Percentiles rank a stretch among this genome's conserved stretches.
Evolutionary conservation across 1,284 basidiomycete genomes (phyloP).

Genomic region (Bjerkandera adusta): DNA sequence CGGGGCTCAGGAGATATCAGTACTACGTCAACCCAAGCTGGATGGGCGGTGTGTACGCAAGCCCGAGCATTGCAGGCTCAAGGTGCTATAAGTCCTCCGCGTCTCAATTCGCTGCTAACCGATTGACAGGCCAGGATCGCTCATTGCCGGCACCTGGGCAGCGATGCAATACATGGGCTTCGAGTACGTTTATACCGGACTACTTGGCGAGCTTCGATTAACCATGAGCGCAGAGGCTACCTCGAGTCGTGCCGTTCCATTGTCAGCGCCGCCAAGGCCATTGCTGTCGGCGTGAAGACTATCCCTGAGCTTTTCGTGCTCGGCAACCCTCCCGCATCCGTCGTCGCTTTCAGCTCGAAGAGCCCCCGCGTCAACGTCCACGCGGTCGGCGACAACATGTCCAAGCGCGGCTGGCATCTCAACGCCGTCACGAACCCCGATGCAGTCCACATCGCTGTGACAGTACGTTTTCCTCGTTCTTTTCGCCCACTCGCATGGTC

Average conservation of each 20-base stretch:
- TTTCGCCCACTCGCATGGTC: no score
- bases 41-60: conserved; percentile 80
- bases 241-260: conserved; percentile 85
- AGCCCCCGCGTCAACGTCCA: conserved; percentile 65
- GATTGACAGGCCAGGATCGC: conserved; percentile 74
- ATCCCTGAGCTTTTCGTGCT: conserved; percentile 76
- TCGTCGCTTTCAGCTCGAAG: conserved; percentile 84
- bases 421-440: conserved; percentile 81
- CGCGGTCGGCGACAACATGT: conserved; percentile 90
- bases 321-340: conserved; percentile 87
- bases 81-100: no score
- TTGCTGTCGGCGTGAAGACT: conserved; percentile 61
- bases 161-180: conserved; percentile 92
- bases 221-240: conserved; percentile 79
- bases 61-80: conserved; percentile 86
- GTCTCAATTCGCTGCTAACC: conserved; percentile 20
- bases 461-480: conserved; percentile 61
- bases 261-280: conserved; percentile 69
- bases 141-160: conserved; percentile 96
- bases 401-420: conserved; percentile 85
- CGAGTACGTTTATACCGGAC: conserved; percentile 48
- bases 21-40: conserved; percentile 85
- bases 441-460: conserved; percentile 93
- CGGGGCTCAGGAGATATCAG: conserved; percentile 73
- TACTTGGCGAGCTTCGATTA: conserved; percentile 8